phyloP scores from a whole-genome alignment of 2,329 filamentous ascomycete species.

The Fusarium armeniacum region DNA sequence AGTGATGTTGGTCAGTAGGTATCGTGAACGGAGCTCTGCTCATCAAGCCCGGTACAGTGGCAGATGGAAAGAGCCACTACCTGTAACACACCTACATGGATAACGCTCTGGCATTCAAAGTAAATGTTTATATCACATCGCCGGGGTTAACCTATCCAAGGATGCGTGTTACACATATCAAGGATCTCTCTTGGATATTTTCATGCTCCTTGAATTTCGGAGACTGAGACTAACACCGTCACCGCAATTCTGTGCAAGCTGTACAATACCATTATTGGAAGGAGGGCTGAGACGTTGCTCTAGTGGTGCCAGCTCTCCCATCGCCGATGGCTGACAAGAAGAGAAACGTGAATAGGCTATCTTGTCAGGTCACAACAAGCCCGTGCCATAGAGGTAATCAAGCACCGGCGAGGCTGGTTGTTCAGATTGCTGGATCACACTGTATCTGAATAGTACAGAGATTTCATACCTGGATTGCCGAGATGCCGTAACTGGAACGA shows the following conservation, averaged over 20 bases:
- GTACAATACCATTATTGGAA: neutral
- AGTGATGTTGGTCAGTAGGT: neutral
- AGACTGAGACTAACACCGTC: slow-evolving; percentile 13
- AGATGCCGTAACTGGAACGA: neutral
- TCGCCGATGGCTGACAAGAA: slow-evolving; percentile 6
- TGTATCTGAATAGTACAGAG: slow-evolving; percentile 2
- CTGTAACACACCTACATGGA: neutral
- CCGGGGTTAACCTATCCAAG: too few species aligned
- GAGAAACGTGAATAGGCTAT: slow-evolving; percentile 20
- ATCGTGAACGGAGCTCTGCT: neutral
- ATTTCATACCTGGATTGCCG: neutral
- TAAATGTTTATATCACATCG: neutral
- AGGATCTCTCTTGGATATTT: slow-evolving; percentile 9
- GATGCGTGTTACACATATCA: slow-evolving; percentile 7
- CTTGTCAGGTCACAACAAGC: neutral
- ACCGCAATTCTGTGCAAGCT: slow-evolving; percentile 20
- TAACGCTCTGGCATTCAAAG: neutral
- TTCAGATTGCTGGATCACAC: slow-evolving; percentile 1
- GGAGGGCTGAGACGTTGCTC: neutral
- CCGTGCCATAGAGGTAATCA: slow-evolving; percentile 15
- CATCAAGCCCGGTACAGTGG: slow-evolving; percentile 20
- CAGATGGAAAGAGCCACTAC: slow-evolving; percentile 10
- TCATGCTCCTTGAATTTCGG: slow-evolving; percentile 23
- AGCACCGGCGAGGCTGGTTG: slow-evolving; percentile 3
- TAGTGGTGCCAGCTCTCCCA: neutral